These are phyloP conservation scores for Ceriops decandra DNA, from an alignment of 345 rosid species.

Conservation along the genomic window DNA sequence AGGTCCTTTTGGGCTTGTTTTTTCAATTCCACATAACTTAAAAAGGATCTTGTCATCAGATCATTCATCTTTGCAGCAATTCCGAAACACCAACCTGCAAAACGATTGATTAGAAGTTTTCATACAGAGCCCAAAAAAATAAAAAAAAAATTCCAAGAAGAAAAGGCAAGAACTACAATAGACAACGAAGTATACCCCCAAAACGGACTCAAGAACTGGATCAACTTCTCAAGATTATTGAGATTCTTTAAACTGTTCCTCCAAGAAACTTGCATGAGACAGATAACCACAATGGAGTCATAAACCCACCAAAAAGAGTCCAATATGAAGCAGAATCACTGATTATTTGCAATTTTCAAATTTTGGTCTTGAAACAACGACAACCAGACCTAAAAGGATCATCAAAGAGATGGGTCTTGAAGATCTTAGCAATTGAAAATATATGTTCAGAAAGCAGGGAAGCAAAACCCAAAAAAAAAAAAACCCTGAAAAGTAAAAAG, in stretches of 20 bases:
- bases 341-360: too few species aligned
- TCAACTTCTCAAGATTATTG: constrained; percentile 10
- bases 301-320: too few species aligned
- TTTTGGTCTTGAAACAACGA: neutral
- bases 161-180: neutral
- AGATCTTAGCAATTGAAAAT: neutral
- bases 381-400: neutral
- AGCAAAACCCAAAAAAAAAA: neutral
- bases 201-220: neutral
- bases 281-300: neutral
- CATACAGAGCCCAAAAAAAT: neutral
- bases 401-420: neutral
- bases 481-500: neutral
- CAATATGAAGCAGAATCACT: too few species aligned
- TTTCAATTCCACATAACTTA: constrained; percentile 78
- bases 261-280: neutral
- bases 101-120: neutral
- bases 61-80: constrained; percentile 68
- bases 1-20: constrained; percentile 57
- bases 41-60: constrained; percentile 79
- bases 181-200: constrained; percentile 8
- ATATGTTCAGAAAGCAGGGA: neutral
- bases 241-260: neutral
- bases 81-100: constrained; percentile 36
- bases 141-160: neutral